Base-by-base conservation (phyloP, 345 rosid genomes). In the Cardamine resedifolia region DNA sequence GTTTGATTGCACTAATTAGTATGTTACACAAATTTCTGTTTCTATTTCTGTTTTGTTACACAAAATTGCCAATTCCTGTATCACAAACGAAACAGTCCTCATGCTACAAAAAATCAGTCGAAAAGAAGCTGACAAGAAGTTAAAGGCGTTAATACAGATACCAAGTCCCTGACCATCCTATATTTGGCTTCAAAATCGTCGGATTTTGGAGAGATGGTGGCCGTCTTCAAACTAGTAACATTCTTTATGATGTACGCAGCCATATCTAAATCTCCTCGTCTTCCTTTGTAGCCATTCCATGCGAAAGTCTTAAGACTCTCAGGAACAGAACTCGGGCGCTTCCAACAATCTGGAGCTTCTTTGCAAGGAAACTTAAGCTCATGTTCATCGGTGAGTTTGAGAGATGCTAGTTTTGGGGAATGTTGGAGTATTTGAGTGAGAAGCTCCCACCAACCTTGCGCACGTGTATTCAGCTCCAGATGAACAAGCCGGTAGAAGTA, bases 371-470 rank as follows among this genome's bases (percentile, higher is more conserved):
- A 11, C 0, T 0, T 10, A 34, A 19, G 18, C 11, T 36, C 47
- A 34, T 58, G 19, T 38, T 38, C 53, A 63, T 27, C 16, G 3
- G 2, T 27, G 55, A 63, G 27, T 28, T 63, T 28, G 24, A 63
- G 68, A 45, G 18, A n/a, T 45, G 6, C 39, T 63, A 63, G 68
- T 5, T 43, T 63, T 10, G 68, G 68, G 4, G 39, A 63, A 28
- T 6, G 3, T 28, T 63, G 38, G 27, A 63, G 53, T 41, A 63
- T 45, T 3, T 27, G 30, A 10, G 18, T 27, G 11, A 63, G 26
- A 26, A 63, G 68, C 3, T 28, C 27, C 52, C 55, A 63, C 68
- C 68, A 63, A 63, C 27, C 41, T 44, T 63, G 10, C 24, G 38
- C 39, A 63, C 26, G 16, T 45, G 55, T 45, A 23, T 6, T 26